These are phyloP conservation scores for Aspergillus sp. DNA, from an alignment of 2,329 filamentous ascomycete genomes.

Conservation along the genomic window DNA sequence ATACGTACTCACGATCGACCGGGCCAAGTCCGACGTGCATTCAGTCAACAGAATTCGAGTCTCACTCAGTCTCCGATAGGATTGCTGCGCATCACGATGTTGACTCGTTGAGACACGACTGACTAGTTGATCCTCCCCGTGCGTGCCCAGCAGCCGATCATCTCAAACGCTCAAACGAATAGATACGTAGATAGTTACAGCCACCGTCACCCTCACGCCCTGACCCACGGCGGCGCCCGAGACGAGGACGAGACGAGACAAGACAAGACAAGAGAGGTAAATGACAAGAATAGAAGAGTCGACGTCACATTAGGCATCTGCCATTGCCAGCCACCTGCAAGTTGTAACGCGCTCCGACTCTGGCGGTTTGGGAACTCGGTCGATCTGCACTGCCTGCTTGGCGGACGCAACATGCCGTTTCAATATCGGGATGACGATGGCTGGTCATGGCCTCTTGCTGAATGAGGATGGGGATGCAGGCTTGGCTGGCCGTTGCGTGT, in stretches of 20 bases:
- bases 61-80: too few relatives aligned
- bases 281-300: neutral
- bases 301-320: neutral
- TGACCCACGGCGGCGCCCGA: too few relatives aligned
- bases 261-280: neutral
- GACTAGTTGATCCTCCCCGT: too few relatives aligned
- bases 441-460: neutral
- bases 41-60: neutral
- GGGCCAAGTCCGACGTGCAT: neutral
- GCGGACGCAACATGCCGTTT: neutral
- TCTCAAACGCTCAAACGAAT: too few relatives aligned
- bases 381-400: neutral
- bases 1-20: neutral
- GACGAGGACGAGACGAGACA: too few relatives aligned
- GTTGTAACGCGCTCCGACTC: neutral
- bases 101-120: too few relatives aligned
- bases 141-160: too few relatives aligned
- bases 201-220: too few relatives aligned
- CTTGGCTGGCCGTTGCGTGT: conserved; percentile 1
- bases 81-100: too few relatives aligned
- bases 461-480: neutral
- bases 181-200: too few relatives aligned
- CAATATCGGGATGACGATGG: neutral
- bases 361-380: neutral
- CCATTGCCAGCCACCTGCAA: neutral